These are phyloP conservation scores for Nemania sp. DNA, from an alignment of 2,329 filamentous ascomycete species.

Conservation along the genomic window DNA sequence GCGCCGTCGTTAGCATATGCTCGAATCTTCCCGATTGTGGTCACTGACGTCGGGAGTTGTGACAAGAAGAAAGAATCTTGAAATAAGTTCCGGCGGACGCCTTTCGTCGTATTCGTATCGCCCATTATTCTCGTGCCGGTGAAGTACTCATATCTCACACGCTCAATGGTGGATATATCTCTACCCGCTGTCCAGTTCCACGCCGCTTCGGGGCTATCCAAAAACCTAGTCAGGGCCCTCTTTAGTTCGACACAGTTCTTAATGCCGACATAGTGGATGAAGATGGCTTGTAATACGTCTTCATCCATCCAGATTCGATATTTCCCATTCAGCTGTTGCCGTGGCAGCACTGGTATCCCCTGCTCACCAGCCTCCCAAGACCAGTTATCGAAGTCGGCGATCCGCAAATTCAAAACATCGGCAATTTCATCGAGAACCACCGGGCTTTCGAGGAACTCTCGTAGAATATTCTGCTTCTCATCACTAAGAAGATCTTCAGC, in stretches of 20 bases:
- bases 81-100: constrained; percentile 38
- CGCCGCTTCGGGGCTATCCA: constrained; percentile 26
- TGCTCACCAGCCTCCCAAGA: constrained; percentile 56
- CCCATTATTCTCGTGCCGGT: background rate
- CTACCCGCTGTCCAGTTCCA: constrained; percentile 28
- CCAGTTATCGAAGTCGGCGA: constrained; percentile 56
- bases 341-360: constrained; percentile 57
- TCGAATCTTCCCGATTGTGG: constrained; percentile 14
- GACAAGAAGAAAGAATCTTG: constrained; percentile 52
- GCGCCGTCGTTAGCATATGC: constrained; percentile 43
- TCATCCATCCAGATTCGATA: constrained; percentile 61
- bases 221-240: constrained; percentile 42
- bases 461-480: constrained; percentile 55
- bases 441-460: constrained; percentile 55
- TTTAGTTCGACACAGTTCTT: constrained; percentile 52
- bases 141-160: constrained; percentile 42
- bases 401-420: constrained; percentile 59
- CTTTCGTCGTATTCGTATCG: background rate
- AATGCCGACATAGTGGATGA: constrained; percentile 58
- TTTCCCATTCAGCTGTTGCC: constrained; percentile 58
- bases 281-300: constrained; percentile 59
- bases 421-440: constrained; percentile 57
- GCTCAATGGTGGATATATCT: background rate
- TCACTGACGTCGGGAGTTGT: constrained; percentile 48
- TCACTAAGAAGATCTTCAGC: constrained; percentile 57